Percentiles rank a stretch among this genome's conserved stretches.
phyloP scores from a whole-genome alignment of 169 alveolate species.

The Plasmodium ovale region DNA sequence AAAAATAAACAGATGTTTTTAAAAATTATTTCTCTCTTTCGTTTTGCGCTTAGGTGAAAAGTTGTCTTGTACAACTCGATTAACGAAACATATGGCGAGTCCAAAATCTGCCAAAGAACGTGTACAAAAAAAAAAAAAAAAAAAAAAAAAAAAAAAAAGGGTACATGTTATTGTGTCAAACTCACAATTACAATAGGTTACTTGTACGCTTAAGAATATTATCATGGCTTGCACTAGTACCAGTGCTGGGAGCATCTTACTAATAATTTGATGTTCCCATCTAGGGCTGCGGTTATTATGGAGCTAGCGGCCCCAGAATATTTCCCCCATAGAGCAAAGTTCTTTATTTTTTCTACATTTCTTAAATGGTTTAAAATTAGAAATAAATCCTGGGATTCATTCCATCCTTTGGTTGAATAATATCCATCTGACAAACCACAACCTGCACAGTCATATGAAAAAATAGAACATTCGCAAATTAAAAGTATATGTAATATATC shows the following conservation, averaged over 20 bases:
- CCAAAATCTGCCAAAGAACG: slow-evolving; percentile 28
- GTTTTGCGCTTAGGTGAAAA: slow-evolving; percentile 33
- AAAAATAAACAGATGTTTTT: slow-evolving; percentile 63
- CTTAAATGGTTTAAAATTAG: slow-evolving; percentile 44
- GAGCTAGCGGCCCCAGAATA: slow-evolving; percentile 73
- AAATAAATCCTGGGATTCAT: slow-evolving; percentile 66
- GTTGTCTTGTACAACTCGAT: slow-evolving; percentile 55
- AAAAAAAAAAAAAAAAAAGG: neutral
- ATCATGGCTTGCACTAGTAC: too few species aligned
- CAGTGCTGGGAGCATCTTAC: too few species aligned
- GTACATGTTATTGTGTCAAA: neutral
- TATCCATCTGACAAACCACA: slow-evolving; percentile 73
- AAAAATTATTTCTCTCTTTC: slow-evolving; percentile 46
- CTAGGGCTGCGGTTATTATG: slow-evolving; percentile 51
- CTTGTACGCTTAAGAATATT: too few species aligned
- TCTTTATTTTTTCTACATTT: slow-evolving; percentile 67
- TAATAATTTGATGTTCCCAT: slow-evolving; percentile 58
- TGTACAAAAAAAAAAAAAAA: neutral
- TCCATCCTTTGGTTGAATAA: slow-evolving; percentile 72
- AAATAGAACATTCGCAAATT: slow-evolving; percentile 59
- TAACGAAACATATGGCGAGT: slow-evolving; percentile 69
- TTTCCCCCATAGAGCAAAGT: slow-evolving; percentile 70
- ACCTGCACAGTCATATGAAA: slow-evolving; percentile 74
- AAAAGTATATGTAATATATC: slow-evolving; percentile 58
- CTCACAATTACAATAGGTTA: neutral